phyloP scores from a whole-genome alignment of 768 basidiomycete species.

The Kockovaella imperatae region DNA sequence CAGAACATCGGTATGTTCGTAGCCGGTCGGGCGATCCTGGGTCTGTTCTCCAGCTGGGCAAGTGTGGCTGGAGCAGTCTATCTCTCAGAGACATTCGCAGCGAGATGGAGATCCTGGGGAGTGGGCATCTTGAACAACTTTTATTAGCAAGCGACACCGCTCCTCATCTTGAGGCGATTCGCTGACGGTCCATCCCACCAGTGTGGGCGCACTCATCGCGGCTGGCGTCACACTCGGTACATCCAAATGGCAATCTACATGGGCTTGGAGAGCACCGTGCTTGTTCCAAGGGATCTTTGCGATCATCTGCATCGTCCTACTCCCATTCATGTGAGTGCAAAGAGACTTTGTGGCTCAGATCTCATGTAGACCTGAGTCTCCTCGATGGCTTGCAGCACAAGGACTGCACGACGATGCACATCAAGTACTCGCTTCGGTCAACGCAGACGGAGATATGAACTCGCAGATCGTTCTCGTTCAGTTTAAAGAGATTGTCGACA shows the following conservation, averaged over 20 bases:
- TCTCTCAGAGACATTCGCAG: constrained; percentile 12
- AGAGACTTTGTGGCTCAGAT: too few relatives aligned
- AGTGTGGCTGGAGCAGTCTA: constrained; percentile 7
- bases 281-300: constrained; percentile 11
- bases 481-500: constrained; percentile 57
- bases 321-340: constrained; percentile 14
- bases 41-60: neutral
- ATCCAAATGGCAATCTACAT: constrained; percentile 9
- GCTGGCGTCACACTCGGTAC: constrained; percentile 14
- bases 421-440: constrained; percentile 65
- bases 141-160: too few relatives aligned
- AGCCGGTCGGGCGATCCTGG: constrained; percentile 4
- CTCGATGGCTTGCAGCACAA: constrained; percentile 10
- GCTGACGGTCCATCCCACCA: neutral
- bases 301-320: constrained; percentile 11
- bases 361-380: constrained; percentile 12
- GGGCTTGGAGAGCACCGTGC: constrained; percentile 14
- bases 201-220: constrained; percentile 10
- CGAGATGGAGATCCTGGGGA: constrained; percentile 11
- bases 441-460: constrained; percentile 61
- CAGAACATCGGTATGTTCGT: constrained; percentile 19
- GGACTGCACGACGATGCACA: constrained; percentile 58
- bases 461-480: constrained; percentile 47
- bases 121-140: constrained; percentile 9
- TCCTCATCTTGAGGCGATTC: neutral